Conservation (phyloP, 176 grass and related monocot genomes). For the Oryza longistaminata region DNA sequence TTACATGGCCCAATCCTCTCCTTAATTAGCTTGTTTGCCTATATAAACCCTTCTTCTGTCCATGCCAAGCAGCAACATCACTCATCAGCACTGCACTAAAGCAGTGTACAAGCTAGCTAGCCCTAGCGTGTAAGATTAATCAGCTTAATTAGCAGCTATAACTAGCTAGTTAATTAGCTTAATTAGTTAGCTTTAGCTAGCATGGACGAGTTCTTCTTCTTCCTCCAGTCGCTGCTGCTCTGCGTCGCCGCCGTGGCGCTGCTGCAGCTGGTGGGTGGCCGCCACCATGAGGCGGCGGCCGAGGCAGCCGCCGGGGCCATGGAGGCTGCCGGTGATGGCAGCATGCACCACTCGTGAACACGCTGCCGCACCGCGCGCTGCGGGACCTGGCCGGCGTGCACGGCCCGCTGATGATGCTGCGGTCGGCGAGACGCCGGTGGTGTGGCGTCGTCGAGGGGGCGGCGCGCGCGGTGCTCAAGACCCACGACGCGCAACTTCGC, state of each 20-base stretch:
- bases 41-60: no score
- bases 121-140: no score
- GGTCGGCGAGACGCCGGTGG: no score
- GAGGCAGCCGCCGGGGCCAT: neutral
- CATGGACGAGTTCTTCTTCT: neutral
- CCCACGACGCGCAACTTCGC: no score
- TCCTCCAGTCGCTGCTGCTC: neutral
- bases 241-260: neutral
- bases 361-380: neutral
- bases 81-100: neutral
- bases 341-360: constrained; percentile 9
- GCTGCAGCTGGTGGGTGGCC: neutral
- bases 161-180: no score
- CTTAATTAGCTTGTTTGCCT: no score
- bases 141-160: no score
- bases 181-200: neutral
- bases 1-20: no score
- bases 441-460: no score
- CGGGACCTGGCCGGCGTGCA: no score
- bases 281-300: neutral
- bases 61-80: neutral
- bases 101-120: neutral
- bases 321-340: constrained; percentile 4
- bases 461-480: no score
- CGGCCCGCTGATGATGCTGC: no score